Evolutionary conservation across 2,329 filamentous ascomycete species (phyloP), one percentile per base, ranked within the genome.

Genomic region (Zalaria sp.): DNA sequence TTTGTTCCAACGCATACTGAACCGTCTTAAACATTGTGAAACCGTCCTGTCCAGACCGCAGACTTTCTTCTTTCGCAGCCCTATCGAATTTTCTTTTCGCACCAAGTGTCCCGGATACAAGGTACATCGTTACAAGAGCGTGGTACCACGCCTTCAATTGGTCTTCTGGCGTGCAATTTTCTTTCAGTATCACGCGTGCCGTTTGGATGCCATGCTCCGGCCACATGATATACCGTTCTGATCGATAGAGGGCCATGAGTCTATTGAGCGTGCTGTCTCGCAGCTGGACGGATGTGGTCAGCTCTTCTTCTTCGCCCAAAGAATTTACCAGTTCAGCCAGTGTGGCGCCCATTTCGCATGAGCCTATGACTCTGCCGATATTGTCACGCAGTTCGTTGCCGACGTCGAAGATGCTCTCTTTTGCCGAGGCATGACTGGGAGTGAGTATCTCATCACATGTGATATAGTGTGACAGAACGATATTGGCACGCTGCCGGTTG

Each of bases 401-500:
- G 38, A 66, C 62, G 38, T 72, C 73, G 47, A 80, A 79, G 42
- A 80, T 71, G 10, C 64, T 61, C 57, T 81, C 77, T 46, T 62
- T 56, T 25, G 49, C 53, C 0, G 83, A 72, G 1, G 87, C 78
- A 49, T 87, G 67, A 5, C 67, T 61, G 0, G 86, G 87, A 4
- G 53, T 55, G 8, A 72, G 48, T 4, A 81, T 57, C 27, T 25
- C 11, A 11, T 35, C 34, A 18, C 36, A 9, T 34, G 35, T 29
- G 9, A 39, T 35, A 37, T 40, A 40, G 41, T 73, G 66, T 34
- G 75, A 71, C 51, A 88, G 79, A 1, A 93, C 68, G 18, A 95
- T 77, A 38, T 81, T 84, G 2, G 87, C 83, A 31, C 91, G 75
- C 60, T 96, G 88, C 25, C 85, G 73, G 62, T 94, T 96, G 31